Percentiles rank a stretch among this genome's conserved stretches.
These are phyloP conservation scores for Eimeria brunetti DNA, from an alignment of 169 alveolate species.

Conservation along the genomic window DNA sequence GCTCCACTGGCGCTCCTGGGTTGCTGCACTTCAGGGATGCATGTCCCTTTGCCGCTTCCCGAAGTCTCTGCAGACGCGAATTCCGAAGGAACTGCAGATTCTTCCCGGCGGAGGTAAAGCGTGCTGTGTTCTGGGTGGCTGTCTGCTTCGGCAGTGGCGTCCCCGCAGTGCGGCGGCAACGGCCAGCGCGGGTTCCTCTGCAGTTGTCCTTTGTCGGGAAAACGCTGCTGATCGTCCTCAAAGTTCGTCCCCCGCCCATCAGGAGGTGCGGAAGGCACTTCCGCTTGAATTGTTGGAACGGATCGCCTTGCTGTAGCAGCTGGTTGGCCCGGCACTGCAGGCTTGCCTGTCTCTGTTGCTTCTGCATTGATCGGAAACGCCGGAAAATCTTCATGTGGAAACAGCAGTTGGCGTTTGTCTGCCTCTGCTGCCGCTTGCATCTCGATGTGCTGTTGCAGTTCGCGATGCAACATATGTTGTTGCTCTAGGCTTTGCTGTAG, in stretches of 20 bases:
- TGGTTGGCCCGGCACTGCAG: background rate
- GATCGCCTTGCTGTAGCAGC: background rate
- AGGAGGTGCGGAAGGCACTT: background rate
- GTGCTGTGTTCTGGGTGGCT: background rate
- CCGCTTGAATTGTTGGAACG: conserved; percentile 2
- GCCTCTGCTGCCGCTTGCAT: conserved; percentile 12
- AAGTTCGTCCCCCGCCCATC: conserved; percentile 21
- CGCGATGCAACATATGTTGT: conserved; percentile 19
- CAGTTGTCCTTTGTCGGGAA: background rate
- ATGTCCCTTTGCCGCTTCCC: conserved; percentile 20
- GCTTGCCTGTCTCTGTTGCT: conserved; percentile 13
- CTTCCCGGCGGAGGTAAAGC: background rate
- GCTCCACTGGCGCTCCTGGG: conserved; percentile 33
- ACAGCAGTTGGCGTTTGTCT: conserved; percentile 35
- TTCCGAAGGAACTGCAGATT: background rate
- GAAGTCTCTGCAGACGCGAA: background rate
- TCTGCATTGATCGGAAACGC: conserved; percentile 5
- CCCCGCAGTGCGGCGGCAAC: conserved; percentile 18
- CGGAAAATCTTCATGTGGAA: conserved; percentile 52
- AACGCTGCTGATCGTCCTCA: background rate
- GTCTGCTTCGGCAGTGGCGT: background rate
- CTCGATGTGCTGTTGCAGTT: conserved; percentile 40
- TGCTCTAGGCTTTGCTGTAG: conserved; percentile 26
- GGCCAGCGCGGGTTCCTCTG: conserved; percentile 55
- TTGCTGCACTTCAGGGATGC: conserved; percentile 17